Evolutionary conservation across 2,329 filamentous ascomycete genomes (phyloP), one percentile per base, ranked within the genome.

Genomic region (Alternaria rosae): DNA sequence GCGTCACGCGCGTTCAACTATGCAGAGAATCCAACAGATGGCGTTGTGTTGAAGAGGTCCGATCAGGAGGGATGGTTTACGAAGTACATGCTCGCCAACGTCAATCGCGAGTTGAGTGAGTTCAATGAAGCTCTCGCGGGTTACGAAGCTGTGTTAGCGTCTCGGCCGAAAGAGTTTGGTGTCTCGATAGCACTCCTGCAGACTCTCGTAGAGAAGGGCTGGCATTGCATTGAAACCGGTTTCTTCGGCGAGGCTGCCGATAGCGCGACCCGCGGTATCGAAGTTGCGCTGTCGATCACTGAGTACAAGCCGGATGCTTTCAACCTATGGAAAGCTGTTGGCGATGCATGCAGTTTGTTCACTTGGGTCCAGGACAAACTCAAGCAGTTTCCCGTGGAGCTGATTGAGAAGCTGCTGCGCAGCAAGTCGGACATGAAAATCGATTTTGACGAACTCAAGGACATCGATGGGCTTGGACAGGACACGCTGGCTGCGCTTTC

Each of bases 81-180:
- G 8, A 92, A 92, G 75, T 97, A 97, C 78, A 96, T 99, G 90
- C 87, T 98, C 62, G 94, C 93, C 42, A 98, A 99, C 72, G 92
- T 99, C 57, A 93, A 93, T 78, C 89, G 94, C 56, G 94, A 98
- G 75, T 85, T 98, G 50, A 93, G 93, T n/a, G 90, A 96, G 43
- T 97, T 91, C 70, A 91, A 97, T 62, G 89, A 92, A 57, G 92
- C 95, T 0, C 91, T 97, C 61, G 78, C 82, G 25, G 87, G 93
- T 6, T 97, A 98, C 73, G 86, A 88, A 69, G 82, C 86, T 11
- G 93, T 98, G 8, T 85, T 97, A 50, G 80, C 84, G 21, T 84
- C 85, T 11, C 89, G 90, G 17, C 87, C 90, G 0, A 82, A 85
- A 20, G 95, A 99, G 75, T 91, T 94, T 72, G 95, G 95, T 2